Conservation (phyloP, 2,329 filamentous ascomycete species). For the Colletotrichum kahawae region DNA sequence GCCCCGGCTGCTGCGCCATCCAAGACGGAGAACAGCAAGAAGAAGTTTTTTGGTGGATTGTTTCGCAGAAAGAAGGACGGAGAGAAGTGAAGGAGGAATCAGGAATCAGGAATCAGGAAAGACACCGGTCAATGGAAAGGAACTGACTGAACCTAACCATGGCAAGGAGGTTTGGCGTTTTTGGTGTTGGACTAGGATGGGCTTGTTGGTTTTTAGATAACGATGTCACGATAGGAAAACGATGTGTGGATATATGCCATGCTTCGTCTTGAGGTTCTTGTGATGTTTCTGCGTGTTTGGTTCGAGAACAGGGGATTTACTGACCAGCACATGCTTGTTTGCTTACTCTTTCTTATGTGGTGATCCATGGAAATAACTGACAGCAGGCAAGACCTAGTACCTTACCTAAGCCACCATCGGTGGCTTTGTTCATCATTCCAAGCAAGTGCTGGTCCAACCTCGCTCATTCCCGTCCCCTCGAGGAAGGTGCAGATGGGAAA, state of each 20-base stretch:
- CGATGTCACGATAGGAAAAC: not conserved
- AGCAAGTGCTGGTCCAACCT: not conserved
- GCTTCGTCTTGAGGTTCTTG: not conserved
- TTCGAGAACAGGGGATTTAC: not conserved
- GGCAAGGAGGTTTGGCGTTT: not conserved
- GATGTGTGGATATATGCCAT: not conserved
- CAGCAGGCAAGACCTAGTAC: not conserved
- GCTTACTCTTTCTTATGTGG: not conserved
- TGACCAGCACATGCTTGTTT: not conserved
- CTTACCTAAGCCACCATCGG: not conserved
- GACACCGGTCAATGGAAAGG: not conserved
- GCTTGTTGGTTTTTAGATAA: not conserved
- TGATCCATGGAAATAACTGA: not conserved
- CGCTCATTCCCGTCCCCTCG: not conserved
- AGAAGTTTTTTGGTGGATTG: conserved; percentile 9
- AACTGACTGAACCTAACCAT: no score
- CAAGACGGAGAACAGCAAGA: not conserved
- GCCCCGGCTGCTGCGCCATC: not conserved
- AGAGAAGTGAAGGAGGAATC: not conserved
- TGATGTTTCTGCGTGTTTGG: not conserved
- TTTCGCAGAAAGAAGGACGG: conserved; percentile 6
- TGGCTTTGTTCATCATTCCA: not conserved
- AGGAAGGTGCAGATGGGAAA: not conserved
- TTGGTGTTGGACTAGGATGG: not conserved
- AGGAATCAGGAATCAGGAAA: not conserved